Evolutionary conservation across 129 eudicot species (phyloP).

Genomic region (Flaveria trinervia): DNA sequence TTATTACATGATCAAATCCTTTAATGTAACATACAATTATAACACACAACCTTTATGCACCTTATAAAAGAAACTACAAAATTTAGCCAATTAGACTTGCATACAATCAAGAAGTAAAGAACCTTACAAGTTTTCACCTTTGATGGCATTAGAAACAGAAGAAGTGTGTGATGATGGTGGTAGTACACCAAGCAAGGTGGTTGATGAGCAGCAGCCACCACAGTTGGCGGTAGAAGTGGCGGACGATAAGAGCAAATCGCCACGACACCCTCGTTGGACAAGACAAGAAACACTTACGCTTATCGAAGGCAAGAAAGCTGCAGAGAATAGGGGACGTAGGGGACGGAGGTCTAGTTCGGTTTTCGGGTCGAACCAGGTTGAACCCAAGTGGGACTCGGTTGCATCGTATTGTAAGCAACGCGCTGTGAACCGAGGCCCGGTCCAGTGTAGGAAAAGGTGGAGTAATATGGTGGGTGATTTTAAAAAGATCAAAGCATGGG

Average conservation of each 20-base stretch:
- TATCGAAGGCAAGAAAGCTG: slow-evolving; percentile 67
- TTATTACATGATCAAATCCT: slow-evolving; percentile 34
- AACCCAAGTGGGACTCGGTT: slow-evolving; percentile 82
- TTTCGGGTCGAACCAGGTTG: slow-evolving; percentile 52
- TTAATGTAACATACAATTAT: slow-evolving; percentile 24
- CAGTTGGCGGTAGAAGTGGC: slow-evolving; percentile 26
- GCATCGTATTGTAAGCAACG: slow-evolving; percentile 63
- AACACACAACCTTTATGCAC: slow-evolving; percentile 3
- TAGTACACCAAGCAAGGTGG: slow-evolving; percentile 30
- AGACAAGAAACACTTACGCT: slow-evolving; percentile 70
- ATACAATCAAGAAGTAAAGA: slow-evolving; percentile 11
- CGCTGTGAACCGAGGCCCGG: slow-evolving; percentile 74
- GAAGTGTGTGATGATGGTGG: slow-evolving; percentile 35
- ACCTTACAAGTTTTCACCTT: neutral
- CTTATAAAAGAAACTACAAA: slow-evolving; percentile 18
- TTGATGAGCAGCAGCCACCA: slow-evolving; percentile 35
- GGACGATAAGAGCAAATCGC: slow-evolving; percentile 50
- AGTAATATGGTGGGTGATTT: slow-evolving; percentile 79
- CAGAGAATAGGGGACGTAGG: slow-evolving; percentile 62
- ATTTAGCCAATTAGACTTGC: slow-evolving; percentile 5
- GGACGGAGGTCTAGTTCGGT: slow-evolving; percentile 58
- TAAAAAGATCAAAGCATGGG: slow-evolving; percentile 67
- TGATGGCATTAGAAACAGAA: slow-evolving; percentile 45
- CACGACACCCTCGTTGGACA: slow-evolving; percentile 81
- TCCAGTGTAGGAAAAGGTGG: slow-evolving; percentile 86